Evolutionary conservation across 2,329 filamentous ascomycete species (phyloP).

Genomic region (Pseudocercospora vitis): DNA sequence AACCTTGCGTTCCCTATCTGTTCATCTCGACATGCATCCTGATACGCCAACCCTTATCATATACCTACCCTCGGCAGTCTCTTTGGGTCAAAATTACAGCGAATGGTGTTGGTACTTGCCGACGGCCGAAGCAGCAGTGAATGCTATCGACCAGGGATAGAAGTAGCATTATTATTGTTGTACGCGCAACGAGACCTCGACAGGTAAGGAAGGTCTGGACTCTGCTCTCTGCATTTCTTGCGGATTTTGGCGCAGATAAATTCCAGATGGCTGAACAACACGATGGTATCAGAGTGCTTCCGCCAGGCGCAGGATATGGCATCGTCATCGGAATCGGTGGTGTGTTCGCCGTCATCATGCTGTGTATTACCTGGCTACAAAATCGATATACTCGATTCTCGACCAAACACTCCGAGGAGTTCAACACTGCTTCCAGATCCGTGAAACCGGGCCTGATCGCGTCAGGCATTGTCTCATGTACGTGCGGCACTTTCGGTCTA

Average conservation of each 20-base stretch:
- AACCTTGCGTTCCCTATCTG: constrained; percentile 2
- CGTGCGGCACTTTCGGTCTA: neutral
- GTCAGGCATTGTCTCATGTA: constrained; percentile 71
- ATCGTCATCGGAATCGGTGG: constrained; percentile 73
- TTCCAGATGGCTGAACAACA: constrained; percentile 10
- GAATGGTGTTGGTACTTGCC: neutral
- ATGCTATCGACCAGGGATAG: neutral
- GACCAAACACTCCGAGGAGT: constrained; percentile 63
- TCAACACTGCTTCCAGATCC: constrained; percentile 80
- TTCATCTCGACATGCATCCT: neutral
- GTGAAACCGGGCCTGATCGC: constrained; percentile 86
- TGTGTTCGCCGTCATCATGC: constrained; percentile 59
- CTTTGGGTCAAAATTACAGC: neutral
- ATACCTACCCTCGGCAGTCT: constrained; percentile 2
- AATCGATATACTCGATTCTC: constrained; percentile 46
- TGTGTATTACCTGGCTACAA: constrained; percentile 36
- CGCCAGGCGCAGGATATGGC: constrained; percentile 44
- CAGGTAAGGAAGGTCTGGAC: neutral
- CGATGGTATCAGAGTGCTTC: constrained; percentile 23
- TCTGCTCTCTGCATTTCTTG: too few species aligned
- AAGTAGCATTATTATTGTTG: neutral
- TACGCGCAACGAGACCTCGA: neutral
- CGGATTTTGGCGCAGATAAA: too few species aligned
- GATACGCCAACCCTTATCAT: constrained; percentile 4
- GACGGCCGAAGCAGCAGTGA: neutral